Evolutionary conservation across 805 yeast species (phyloP).

Genomic region (Wickerhamomyces kurtzmanii): DNA sequence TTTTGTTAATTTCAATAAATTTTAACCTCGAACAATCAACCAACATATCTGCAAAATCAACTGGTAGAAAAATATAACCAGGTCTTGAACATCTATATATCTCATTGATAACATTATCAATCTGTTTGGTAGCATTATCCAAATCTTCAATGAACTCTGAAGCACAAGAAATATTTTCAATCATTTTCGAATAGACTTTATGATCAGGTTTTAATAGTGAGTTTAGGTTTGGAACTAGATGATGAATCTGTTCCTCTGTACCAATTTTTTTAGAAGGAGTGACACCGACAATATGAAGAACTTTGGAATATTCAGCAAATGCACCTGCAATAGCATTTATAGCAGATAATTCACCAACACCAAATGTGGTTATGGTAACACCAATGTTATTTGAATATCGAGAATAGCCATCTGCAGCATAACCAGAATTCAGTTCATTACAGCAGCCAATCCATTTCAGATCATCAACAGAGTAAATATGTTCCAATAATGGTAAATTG

Average conservation of each 20-base stretch:
- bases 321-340: conserved; percentile 78
- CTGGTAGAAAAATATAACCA: conserved; percentile 74
- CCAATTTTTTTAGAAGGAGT: conserved; percentile 22
- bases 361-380: conserved; percentile 59
- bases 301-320: conserved; percentile 70
- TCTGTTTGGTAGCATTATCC: conserved; percentile 39
- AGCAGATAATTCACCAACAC: conserved; percentile 86
- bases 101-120: conserved; percentile 55
- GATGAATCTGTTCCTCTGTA: conserved; percentile 36
- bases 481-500: conserved; percentile 59
- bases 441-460: conserved; percentile 75
- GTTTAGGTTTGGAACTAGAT: conserved; percentile 44
- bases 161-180: conserved; percentile 44
- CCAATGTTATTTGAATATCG: conserved; percentile 55
- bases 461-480: conserved; percentile 39
- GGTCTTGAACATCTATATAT: conserved; percentile 59
- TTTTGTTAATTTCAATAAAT: conserved; percentile 19
- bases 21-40: conserved; percentile 29
- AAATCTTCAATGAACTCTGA: conserved; percentile 38
- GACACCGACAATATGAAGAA: conserved; percentile 79
- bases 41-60: conserved; percentile 44
- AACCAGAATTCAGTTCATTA: conserved; percentile 84
- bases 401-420: conserved; percentile 86
- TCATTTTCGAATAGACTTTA: conserved; percentile 54
- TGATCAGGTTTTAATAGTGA: conserved; percentile 51